phyloP scores from a whole-genome alignment of 176 grass and related monocot species.

The Coix lacrymajobi region DNA sequence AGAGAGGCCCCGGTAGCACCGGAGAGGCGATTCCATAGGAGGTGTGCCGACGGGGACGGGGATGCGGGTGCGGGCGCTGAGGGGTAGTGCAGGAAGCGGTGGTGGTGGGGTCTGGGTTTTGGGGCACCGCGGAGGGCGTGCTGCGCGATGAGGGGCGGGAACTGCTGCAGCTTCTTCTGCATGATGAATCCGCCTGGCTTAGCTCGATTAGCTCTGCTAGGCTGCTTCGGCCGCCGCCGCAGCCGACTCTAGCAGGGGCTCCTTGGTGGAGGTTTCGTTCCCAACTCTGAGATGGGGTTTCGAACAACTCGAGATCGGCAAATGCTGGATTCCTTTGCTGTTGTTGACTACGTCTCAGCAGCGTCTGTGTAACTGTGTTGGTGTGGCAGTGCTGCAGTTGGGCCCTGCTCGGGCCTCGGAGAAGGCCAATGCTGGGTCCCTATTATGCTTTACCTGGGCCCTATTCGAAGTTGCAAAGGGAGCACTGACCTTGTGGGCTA shows the following conservation, averaged over 20 bases:
- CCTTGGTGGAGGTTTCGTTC: neutral
- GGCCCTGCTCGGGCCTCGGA: too few relatives aligned
- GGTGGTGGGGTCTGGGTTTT: constrained; percentile 22
- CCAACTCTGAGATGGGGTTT: neutral
- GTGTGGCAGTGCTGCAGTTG: too few relatives aligned
- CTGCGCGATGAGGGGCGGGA: constrained; percentile 30
- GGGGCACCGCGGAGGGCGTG: constrained; percentile 21
- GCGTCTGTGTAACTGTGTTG: neutral
- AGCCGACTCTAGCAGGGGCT: neutral
- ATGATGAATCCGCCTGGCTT: neutral
- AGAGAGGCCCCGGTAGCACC: neutral
- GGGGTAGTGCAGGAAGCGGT: constrained; percentile 15
- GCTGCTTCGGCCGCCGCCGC: neutral
- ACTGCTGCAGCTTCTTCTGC: constrained; percentile 31
- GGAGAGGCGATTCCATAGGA: constrained; percentile 18
- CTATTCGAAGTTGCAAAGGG: too few relatives aligned
- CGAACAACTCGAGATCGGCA: neutral
- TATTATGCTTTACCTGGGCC: too few relatives aligned
- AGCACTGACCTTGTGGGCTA: too few relatives aligned
- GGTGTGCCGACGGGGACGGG: neutral
- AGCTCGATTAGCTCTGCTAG: neutral
- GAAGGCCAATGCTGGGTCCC: too few relatives aligned
- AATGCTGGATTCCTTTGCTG: neutral
- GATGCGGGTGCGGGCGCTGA: neutral
- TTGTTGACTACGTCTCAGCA: neutral